Base-by-base conservation (phyloP, 352 stramenopile species). In the Globisporangium nodosum region DNA sequence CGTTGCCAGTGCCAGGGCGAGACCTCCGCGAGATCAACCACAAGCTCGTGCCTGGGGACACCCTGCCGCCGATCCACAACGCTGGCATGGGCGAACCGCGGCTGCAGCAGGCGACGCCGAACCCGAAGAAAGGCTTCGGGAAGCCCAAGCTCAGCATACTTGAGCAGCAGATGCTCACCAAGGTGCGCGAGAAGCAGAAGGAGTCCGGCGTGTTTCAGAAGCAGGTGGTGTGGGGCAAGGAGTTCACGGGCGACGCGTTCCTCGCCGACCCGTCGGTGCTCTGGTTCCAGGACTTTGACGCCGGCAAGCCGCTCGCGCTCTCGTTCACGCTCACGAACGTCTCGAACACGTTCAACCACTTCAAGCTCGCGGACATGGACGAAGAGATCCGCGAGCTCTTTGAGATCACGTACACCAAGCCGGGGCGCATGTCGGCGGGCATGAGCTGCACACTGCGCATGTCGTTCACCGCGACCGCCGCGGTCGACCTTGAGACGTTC, bases 301-400 rank as follows among this genome's bases (percentile, higher is more conserved):
- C 97, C 1, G 85, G 83, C 16, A 63, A 65, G 43, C 66, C 81
- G 3, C 76, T 94, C 58, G 66, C 51, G 39, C 66, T 83, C 24
- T 58, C 47, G 8, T 86, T 97, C 35, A 88, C 78, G 6, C 69
- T 98, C 35, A 98, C 92, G 0, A 98, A 97, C 54, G 77, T 96
- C 4, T 97, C 87, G 0, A 88, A 94, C 45, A 96, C 87, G 0
- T 97, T 97, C 63, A 97, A 97, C 69, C 84, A 87, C 42, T 97
- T 97, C 65, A 92, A 92, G 39, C 54, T 97, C 8, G 65, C 96
- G 1, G 64, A 78, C 0, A 66, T 97, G 49, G 68, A 79, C 16
- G 81, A 93, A 35, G 60, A 81, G 7, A 62, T 96, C 16, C 69
- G 71, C 15, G 84, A 96, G 42, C 87, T 89, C 27, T 97, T 98